phyloP scores from a whole-genome alignment of 139 green algal genomes.

The Chlorella vulgaris region DNA sequence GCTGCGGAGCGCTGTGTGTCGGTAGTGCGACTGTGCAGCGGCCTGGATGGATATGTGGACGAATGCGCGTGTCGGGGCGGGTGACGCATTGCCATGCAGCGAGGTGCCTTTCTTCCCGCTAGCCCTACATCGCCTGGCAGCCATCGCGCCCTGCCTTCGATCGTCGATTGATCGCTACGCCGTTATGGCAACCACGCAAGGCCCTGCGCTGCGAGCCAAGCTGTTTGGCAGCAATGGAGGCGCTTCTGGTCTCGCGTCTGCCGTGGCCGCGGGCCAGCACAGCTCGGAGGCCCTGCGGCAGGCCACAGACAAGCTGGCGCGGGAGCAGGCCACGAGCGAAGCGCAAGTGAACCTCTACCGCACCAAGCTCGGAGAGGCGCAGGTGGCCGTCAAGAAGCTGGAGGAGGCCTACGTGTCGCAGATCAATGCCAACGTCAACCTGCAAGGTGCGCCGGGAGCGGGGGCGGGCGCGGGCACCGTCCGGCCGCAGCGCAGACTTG shows the following conservation, averaged over 20 bases:
- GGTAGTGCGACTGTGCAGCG: too few species aligned
- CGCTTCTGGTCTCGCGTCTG: neutral
- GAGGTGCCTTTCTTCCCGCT: neutral
- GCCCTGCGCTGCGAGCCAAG: neutral
- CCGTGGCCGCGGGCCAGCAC: neutral
- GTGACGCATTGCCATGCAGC: neutral
- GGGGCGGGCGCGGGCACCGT: neutral
- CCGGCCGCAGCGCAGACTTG: neutral
- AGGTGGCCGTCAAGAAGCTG: constrained; percentile 1
- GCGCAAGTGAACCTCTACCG: constrained; percentile 9
- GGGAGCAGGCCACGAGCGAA: constrained; percentile 18
- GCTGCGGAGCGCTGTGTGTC: too few species aligned
- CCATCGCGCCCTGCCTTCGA: too few species aligned
- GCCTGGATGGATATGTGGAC: too few species aligned
- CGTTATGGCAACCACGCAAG: constrained; percentile 9
- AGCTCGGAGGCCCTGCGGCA: constrained; percentile 20
- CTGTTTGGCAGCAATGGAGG: constrained; percentile 2
- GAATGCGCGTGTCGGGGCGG: too few species aligned
- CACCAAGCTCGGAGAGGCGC: constrained; percentile 25
- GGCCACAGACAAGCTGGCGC: constrained; percentile 29
- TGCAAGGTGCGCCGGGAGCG: constrained; percentile 6
- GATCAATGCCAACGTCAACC: constrained; percentile 10
- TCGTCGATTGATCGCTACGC: neutral
- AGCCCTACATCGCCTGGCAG: too few species aligned
- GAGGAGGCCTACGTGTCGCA: constrained; percentile 35